Evolutionary conservation across 108 stramenopile species (phyloP).

Genomic region (Cylindrotheca closterium): DNA sequence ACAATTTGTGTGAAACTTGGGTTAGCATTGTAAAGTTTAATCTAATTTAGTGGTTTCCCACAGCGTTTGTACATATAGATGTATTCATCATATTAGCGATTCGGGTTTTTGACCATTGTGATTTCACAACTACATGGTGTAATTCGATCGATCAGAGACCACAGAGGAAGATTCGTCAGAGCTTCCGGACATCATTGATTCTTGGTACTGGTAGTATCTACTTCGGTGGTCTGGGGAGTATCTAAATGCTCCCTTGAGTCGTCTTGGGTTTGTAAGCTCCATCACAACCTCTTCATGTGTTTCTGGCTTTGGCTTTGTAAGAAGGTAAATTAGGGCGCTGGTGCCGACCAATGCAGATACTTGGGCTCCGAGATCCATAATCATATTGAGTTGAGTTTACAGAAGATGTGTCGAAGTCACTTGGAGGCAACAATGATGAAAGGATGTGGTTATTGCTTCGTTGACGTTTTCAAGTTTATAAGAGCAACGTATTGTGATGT

Average conservation of each 20-base stretch:
- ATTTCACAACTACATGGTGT: neutral
- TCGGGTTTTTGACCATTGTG: too few species aligned
- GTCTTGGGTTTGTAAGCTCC: conserved; percentile 5
- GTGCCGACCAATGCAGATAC: conserved; percentile 18
- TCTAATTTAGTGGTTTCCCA: too few species aligned
- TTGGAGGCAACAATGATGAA: too few species aligned
- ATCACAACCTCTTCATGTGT: neutral
- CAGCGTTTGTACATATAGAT: too few species aligned
- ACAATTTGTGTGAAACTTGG: too few species aligned
- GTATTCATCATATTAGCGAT: too few species aligned
- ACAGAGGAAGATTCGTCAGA: neutral
- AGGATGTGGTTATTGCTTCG: too few species aligned
- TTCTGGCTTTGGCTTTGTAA: conserved; percentile 18
- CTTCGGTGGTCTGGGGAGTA: conserved; percentile 15
- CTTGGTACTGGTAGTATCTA: neutral
- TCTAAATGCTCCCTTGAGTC: conserved; percentile 8
- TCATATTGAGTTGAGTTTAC: too few species aligned
- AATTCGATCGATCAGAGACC: neutral
- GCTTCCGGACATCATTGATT: neutral
- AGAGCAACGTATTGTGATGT: too few species aligned
- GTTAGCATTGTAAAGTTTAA: too few species aligned
- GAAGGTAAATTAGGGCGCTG: conserved; percentile 13
- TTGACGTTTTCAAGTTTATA: too few species aligned
- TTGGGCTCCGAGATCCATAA: conserved; percentile 10
- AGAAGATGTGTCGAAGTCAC: too few species aligned